These are phyloP conservation scores for Cladosporium phlei DNA, from an alignment of 2,329 filamentous ascomycete species.

Conservation along the genomic window DNA sequence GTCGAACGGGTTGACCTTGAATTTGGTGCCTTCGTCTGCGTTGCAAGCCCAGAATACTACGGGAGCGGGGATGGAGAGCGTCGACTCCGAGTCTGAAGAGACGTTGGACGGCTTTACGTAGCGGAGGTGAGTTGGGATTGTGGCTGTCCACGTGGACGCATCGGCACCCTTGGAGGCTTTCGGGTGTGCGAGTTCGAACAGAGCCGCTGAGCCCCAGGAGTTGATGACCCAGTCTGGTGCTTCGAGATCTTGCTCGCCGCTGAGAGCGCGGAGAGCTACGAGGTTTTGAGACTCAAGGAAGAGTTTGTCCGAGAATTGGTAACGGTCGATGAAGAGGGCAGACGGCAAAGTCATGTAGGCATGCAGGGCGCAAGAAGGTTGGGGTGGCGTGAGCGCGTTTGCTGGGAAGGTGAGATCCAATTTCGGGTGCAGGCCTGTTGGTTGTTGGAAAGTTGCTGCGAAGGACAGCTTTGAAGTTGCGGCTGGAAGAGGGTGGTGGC, in stretches of 20 bases:
- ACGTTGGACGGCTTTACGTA: conserved; percentile 61
- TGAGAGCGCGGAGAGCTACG: conserved; percentile 60
- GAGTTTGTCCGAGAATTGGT: conserved; percentile 71
- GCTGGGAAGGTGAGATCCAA: conserved; percentile 62
- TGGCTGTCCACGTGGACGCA: conserved; percentile 52
- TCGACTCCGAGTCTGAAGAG: conserved; percentile 44
- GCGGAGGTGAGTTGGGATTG: conserved; percentile 78
- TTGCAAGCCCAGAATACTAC: conserved; percentile 87
- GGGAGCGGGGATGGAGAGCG: conserved; percentile 68
- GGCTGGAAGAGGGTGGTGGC: conserved; percentile 59
- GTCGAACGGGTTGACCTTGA: conserved; percentile 79
- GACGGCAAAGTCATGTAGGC: conserved; percentile 79
- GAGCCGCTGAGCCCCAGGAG: conserved; percentile 72
- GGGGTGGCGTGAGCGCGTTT: conserved; percentile 41
- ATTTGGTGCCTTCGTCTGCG: conserved; percentile 57
- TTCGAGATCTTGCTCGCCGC: conserved; percentile 80
- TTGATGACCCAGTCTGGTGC: conserved; percentile 75
- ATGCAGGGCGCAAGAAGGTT: conserved; percentile 64
- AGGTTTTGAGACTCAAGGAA: conserved; percentile 81
- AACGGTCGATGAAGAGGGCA: conserved; percentile 77
- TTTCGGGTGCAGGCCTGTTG: conserved; percentile 79
- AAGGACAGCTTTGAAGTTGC: conserved; percentile 34
- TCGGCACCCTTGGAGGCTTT: not conserved
- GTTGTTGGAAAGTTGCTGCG: conserved; percentile 58
- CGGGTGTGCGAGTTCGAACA: conserved; percentile 62